These are phyloP conservation scores for Triticum urartu DNA, from an alignment of 176 grass and related monocot genomes.

Conservation along the genomic window DNA sequence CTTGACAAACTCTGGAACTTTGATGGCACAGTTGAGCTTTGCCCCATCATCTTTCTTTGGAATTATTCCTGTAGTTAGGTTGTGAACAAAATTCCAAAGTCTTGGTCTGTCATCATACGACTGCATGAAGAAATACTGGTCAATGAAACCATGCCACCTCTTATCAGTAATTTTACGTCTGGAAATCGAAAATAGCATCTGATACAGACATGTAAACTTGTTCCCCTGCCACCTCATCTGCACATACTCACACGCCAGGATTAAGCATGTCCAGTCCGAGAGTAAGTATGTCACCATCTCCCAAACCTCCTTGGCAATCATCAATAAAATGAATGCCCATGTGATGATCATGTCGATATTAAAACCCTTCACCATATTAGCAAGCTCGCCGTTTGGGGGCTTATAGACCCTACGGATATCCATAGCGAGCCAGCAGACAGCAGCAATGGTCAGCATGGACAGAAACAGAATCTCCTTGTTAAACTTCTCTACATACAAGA, in stretches of 20 bases:
- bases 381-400: not conserved
- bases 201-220: not conserved
- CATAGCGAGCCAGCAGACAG: not conserved
- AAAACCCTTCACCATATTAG: not conserved
- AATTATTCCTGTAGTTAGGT: no score
- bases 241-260: not conserved
- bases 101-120: no score
- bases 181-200: not conserved
- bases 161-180: not conserved
- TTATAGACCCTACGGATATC: not conserved
- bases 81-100: no score
- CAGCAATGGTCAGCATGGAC: not conserved
- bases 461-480: no score
- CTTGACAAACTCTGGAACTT: no score
- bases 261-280: constrained; percentile 6
- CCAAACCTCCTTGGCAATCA: constrained; percentile 6
- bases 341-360: constrained; percentile 13
- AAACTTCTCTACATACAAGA: no score
- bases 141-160: not conserved
- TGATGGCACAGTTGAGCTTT: no score
- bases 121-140: not conserved
- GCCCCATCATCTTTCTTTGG: no score
- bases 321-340: not conserved
- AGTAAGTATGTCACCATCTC: constrained; percentile 21
- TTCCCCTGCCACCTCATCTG: no score